Conservation (phyloP, 306 rosid genomes). For the Carpinus viminea region DNA sequence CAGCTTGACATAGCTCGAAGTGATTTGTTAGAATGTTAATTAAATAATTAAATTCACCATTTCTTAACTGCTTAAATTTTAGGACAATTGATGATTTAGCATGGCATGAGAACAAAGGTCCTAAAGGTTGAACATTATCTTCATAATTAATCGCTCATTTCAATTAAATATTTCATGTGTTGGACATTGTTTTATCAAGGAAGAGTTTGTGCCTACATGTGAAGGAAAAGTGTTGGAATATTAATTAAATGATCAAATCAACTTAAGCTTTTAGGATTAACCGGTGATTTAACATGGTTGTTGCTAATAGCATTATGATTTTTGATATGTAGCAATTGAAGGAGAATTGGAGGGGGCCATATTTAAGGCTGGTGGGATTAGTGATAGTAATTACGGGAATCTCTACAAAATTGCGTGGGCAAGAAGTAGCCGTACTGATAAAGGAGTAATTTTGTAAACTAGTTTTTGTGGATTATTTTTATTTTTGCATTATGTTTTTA, state of each 20-base stretch:
- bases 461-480: constrained; percentile 8
- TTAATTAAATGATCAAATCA: too few species aligned
- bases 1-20: constrained; percentile 30
- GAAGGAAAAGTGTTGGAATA: too few species aligned
- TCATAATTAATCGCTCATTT: too few species aligned
- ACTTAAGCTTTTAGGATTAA: too few species aligned
- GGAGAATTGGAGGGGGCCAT: constrained; percentile 86
- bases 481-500: constrained; percentile 9
- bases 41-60: too few species aligned
- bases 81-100: too few species aligned
- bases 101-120: too few species aligned
- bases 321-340: constrained; percentile 70
- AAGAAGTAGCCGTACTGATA: constrained; percentile 94
- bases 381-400: constrained; percentile 73
- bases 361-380: constrained; percentile 83
- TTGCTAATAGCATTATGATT: constrained; percentile 40
- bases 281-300: not conserved
- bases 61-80: too few species aligned
- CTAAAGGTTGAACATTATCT: too few species aligned
- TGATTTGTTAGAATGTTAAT: not conserved
- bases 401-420: constrained; percentile 82
- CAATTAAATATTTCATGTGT: too few species aligned
- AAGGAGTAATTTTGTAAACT: constrained; percentile 68
- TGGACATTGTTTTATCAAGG: too few species aligned
- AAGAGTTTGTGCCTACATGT: too few species aligned